Evolutionary conservation across 1,284 basidiomycete genomes (phyloP).

Genomic region (Pseudozyma thailandica): DNA sequence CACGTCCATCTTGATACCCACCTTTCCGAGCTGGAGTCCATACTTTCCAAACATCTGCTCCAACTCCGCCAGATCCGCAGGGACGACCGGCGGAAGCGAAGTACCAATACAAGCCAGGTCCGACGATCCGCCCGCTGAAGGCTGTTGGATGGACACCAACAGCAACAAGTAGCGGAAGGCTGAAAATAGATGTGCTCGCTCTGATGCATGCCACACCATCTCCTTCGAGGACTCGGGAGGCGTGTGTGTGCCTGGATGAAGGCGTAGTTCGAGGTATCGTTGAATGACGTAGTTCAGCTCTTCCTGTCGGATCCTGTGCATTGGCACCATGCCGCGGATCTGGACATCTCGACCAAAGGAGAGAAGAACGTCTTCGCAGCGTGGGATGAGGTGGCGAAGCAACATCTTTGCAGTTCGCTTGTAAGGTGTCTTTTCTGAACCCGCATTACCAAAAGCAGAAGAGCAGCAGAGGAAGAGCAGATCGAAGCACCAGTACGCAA

Average conservation of each 20-base stretch:
- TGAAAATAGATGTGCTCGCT: constrained; percentile 32
- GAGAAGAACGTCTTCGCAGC: constrained; percentile 77
- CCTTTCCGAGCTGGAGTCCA: constrained; percentile 21
- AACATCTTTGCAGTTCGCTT: constrained; percentile 11
- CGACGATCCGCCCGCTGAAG: constrained; percentile 6
- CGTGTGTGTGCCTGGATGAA: constrained; percentile 16
- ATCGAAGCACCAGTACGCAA: constrained; percentile 94
- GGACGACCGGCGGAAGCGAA: constrained; percentile 23
- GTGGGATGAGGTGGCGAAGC: constrained; percentile 63
- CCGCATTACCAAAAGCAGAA: constrained; percentile 26
- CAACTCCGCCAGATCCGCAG: constrained; percentile 11
- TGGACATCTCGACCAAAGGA: constrained; percentile 83
- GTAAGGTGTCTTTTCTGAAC: background rate
- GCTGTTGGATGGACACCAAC: constrained; percentile 16
- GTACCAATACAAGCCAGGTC: constrained; percentile 21
- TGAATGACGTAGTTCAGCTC: constrained; percentile 83
- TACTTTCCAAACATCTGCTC: constrained; percentile 3
- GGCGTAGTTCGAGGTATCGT: constrained; percentile 27
- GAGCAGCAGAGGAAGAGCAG: constrained; percentile 83
- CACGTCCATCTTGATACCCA: constrained; percentile 17
- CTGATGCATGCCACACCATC: constrained; percentile 17
- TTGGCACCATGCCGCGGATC: constrained; percentile 75
- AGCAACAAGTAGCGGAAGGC: constrained; percentile 25
- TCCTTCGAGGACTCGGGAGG: background rate
- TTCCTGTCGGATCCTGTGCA: constrained; percentile 77